A percentile compares a stretch with the other conserved stretches of the same genome.
Conservation (phyloP, 148 eudicot species). For the Hydrangea macrophylla region DNA sequence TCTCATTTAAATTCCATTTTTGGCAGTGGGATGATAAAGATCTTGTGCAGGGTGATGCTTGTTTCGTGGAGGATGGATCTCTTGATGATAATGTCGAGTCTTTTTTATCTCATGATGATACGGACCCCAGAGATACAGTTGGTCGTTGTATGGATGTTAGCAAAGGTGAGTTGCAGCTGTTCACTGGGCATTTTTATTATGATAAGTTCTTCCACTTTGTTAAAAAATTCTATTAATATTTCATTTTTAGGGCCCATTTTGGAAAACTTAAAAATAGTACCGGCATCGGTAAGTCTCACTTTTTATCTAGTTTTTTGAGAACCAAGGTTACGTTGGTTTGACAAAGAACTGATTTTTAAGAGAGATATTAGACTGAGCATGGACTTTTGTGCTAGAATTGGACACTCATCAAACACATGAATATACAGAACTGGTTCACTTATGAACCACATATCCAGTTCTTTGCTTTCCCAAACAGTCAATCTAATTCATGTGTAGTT, state of each 20-base stretch:
- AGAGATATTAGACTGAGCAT: too few species aligned
- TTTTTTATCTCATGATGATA: slow-evolving; percentile 59
- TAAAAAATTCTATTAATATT: not conserved
- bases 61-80: slow-evolving; percentile 54
- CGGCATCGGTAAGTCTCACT: too few species aligned
- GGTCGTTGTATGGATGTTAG: slow-evolving; percentile 53
- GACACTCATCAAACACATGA: too few species aligned
- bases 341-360: too few species aligned
- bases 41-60: slow-evolving; percentile 41
- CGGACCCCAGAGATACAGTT: slow-evolving; percentile 46
- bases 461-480: not conserved
- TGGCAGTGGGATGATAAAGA: slow-evolving; percentile 25
- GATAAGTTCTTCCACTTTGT: not conserved
- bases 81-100: slow-evolving; percentile 69
- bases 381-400: too few species aligned
- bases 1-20: slow-evolving; percentile 12
- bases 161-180: slow-evolving; percentile 23
- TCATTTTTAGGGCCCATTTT: too few species aligned
- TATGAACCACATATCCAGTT: not conserved
- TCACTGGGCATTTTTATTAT: not conserved
- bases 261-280: too few species aligned
- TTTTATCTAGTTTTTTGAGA: too few species aligned
- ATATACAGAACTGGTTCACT: too few species aligned
- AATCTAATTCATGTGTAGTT: too few species aligned
- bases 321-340: too few species aligned